phyloP scores from a whole-genome alignment of 345 rosid genomes.

The Moringa oleifera region DNA sequence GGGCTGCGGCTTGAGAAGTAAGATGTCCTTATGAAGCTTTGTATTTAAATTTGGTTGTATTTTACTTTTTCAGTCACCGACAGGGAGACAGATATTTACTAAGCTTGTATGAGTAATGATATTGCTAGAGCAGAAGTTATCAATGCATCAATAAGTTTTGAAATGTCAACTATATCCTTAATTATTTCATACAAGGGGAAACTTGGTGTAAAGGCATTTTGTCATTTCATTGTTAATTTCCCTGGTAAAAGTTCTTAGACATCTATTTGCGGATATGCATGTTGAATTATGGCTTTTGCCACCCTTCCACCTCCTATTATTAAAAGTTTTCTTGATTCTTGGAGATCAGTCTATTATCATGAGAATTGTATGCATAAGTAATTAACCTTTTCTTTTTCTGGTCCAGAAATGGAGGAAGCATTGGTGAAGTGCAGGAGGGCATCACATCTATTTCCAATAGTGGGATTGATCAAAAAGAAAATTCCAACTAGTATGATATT shows the following conservation, averaged over 20 bases:
- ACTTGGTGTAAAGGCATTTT: too few species aligned
- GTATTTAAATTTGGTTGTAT: background rate
- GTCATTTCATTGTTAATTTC: too few species aligned
- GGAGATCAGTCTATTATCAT: conserved; percentile 2
- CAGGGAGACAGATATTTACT: background rate
- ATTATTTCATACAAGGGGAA: too few species aligned
- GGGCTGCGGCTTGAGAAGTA: conserved; percentile 45
- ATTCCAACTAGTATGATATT: too few species aligned
- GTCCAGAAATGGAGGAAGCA: background rate
- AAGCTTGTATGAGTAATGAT: too few species aligned
- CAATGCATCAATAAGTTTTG: too few species aligned
- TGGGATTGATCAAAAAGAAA: background rate
- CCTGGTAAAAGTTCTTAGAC: background rate
- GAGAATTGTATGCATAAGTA: background rate
- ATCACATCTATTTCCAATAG: background rate
- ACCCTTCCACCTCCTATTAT: background rate
- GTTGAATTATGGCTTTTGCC: background rate
- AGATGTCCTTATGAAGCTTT: conserved; percentile 23
- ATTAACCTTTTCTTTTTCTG: too few species aligned
- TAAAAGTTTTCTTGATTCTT: background rate
- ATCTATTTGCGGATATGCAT: too few species aligned
- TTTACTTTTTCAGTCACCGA: background rate
- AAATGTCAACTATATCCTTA: too few species aligned
- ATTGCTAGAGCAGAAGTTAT: too few species aligned
- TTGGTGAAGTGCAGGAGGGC: background rate